Evolutionary conservation across 257 asterid genomes (phyloP), one percentile per base, ranked within the genome.

Genomic region (Cynanchum wilfordii): DNA sequence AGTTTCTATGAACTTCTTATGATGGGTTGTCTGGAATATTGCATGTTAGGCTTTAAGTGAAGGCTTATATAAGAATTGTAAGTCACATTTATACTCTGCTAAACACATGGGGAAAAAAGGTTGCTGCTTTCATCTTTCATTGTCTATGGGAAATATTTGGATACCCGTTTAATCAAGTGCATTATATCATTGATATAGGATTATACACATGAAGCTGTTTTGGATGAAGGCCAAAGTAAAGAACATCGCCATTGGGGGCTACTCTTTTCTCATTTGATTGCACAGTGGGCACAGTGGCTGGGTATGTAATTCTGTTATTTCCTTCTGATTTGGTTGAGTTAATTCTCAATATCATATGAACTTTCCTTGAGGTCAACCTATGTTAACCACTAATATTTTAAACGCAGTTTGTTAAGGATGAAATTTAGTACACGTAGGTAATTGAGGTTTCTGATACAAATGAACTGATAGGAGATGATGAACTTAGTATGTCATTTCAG

Each of bases 201-300:
- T 58, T 60, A 66, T 62, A 60, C 83, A 12, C 89, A 83, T 49
- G 86, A 64, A 70, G 91, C 84, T 77, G 79, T 82, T 72, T 77
- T 89, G 96, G 91, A 88, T 76, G 93, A 89, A 65, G 89, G 89
- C 50, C 85, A 81, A 76, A 79, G 74, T 33, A 84, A 73, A 75
- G 98, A 83, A 79, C 85, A 72, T 60, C 75, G 78, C 82, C 99
- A 91, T 72, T 94, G 99, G 99, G 72, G 92, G 3, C 78, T 87
- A 69, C 85, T 91, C 22, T 91, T 94, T 74, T 85, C 96, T 10
- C 85, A 88, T 22, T 78, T 94, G 77, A 87, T 94, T 70, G 89
- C 95, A 11, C 94, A 94, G 84, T 94, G 99, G 99, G 97, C 97
- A 45, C 99, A 94, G 29, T 94, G 97, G 96, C 78, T 94, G 81